Conservation (phyloP, 352 stramenopile genomes). For the Blastocystis sp. region DNA sequence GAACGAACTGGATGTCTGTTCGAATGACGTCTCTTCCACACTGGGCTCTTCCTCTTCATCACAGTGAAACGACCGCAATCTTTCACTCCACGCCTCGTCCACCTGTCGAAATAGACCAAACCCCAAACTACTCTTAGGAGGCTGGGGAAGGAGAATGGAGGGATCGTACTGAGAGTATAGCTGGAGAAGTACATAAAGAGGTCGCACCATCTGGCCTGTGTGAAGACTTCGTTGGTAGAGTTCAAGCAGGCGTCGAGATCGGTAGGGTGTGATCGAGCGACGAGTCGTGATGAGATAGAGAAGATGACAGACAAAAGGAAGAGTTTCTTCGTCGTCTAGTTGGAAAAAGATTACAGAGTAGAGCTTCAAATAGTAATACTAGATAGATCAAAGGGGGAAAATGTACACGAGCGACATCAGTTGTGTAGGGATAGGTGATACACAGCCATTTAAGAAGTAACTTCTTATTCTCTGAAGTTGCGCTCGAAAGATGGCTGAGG, state of each 20-base stretch:
- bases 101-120: conserved; percentile 29
- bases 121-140: not conserved
- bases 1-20: not conserved
- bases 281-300: conserved; percentile 12
- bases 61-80: not conserved
- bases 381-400: not conserved
- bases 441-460: conserved; percentile 37
- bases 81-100: conserved; percentile 19
- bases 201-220: conserved; percentile 15
- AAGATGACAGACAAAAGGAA: conserved; percentile 38
- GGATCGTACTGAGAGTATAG: conserved; percentile 43
- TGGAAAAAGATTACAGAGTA: conserved; percentile 28
- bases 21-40: not conserved
- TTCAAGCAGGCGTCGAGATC: not conserved
- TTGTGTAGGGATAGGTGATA: conserved; percentile 27
- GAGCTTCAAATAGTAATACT: conserved; percentile 3
- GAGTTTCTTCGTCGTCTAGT: not conserved
- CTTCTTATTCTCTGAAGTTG: not conserved
- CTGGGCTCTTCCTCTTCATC: not conserved
- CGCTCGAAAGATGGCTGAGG: not conserved
- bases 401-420: not conserved
- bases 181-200: conserved; percentile 16
- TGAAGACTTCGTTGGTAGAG: conserved; percentile 19
- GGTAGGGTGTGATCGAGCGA: not conserved
- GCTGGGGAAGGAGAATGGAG: conserved; percentile 10